A percentile compares a stretch with the other conserved stretches of the same genome.
Conservation (phyloP, 495 filamentous ascomycete genomes). For the Talaromyces wortmannii region DNA sequence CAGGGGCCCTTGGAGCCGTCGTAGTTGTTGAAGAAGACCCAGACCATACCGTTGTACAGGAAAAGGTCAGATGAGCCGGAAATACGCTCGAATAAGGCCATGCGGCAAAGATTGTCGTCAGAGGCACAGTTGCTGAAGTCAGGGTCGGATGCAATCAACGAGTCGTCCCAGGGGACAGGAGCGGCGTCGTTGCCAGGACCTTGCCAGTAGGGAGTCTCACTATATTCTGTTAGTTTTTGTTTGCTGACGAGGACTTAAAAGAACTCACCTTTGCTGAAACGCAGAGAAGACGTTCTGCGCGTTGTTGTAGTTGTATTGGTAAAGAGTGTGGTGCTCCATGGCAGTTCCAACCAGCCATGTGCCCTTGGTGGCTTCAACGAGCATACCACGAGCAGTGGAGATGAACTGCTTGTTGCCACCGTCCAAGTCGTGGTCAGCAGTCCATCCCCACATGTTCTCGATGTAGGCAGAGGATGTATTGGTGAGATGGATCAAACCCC, state of each 20-base stretch:
- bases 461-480: constrained; percentile 42
- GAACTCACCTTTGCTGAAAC: constrained; percentile 24
- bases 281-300: constrained; percentile 41
- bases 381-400: constrained; percentile 40
- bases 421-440: constrained; percentile 47
- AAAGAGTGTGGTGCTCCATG: constrained; percentile 42
- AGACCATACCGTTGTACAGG: constrained; percentile 47
- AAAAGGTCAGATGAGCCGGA: constrained; percentile 38
- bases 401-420: constrained; percentile 30
- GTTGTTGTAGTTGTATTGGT: constrained; percentile 42
- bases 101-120: constrained; percentile 30
- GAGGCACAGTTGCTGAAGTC: constrained; percentile 24
- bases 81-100: constrained; percentile 31
- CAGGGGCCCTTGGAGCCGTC: constrained; percentile 17
- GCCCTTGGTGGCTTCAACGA: constrained; percentile 37
- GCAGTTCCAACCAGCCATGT: constrained; percentile 37
- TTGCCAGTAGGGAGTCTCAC: constrained; percentile 44
- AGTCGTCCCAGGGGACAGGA: constrained; percentile 35
- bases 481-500: constrained; percentile 41
- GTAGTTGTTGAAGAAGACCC: constrained; percentile 44
- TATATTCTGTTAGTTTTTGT: neutral
- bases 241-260: neutral
- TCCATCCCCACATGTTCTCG: constrained; percentile 56
- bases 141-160: constrained; percentile 31
- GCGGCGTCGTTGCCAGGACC: constrained; percentile 25